These are phyloP conservation scores for Trametes sanguinea DNA, from an alignment of 768 basidiomycete species.

Conservation along the genomic window DNA sequence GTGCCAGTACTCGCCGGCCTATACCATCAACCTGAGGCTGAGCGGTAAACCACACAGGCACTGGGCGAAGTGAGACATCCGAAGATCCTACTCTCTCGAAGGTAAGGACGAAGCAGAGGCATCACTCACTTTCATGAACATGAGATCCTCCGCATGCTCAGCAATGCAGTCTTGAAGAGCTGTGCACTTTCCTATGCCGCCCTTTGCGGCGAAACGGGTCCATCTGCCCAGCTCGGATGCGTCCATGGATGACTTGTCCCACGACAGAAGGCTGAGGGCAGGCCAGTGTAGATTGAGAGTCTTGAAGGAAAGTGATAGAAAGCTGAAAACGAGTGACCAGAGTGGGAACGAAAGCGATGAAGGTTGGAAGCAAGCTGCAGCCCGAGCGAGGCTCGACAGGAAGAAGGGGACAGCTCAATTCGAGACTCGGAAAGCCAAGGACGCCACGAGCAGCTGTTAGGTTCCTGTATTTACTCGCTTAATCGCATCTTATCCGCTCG, in stretches of 20 bases:
- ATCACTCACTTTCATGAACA: constrained; percentile 76
- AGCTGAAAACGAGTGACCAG: constrained; percentile 2
- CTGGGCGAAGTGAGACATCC: no score
- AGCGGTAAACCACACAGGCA: no score
- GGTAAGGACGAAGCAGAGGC: no score
- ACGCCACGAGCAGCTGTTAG: no score
- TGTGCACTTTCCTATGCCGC: constrained; percentile 80
- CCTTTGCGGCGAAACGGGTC: constrained; percentile 84
- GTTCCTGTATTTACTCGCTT: no score
- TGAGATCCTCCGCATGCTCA: constrained; percentile 72
- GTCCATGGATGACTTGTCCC: constrained; percentile 51
- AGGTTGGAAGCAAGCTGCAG: background rate
- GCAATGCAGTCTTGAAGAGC: constrained; percentile 77
- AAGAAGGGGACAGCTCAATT: background rate
- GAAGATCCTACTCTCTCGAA: no score
- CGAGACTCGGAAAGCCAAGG: no score
- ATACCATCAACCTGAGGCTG: no score
- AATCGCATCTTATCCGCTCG: no score
- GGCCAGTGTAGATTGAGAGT: no score
- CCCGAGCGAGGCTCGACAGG: background rate
- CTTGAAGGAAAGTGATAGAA: background rate
- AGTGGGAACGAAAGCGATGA: background rate
- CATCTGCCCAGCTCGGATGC: constrained; percentile 72
- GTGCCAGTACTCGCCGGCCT: no score
- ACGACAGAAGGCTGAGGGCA: background rate